Conservation (phyloP, 768 basidiomycete species). For the Mycena haematopus region DNA sequence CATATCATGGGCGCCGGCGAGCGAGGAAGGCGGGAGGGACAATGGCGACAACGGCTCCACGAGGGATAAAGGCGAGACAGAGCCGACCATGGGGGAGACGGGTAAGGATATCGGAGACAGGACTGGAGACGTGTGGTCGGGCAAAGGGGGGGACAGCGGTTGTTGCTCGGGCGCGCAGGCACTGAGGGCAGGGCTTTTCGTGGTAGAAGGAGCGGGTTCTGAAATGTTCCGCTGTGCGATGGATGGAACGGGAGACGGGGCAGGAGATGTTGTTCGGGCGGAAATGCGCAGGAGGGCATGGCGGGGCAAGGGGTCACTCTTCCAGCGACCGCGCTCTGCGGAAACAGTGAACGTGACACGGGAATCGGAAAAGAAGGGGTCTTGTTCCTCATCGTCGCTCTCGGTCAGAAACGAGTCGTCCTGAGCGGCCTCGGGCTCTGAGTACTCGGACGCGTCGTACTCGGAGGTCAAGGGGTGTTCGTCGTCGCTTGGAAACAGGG, state of each 20-base stretch:
- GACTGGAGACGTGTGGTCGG: constrained; percentile 46
- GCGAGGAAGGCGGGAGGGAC: constrained; percentile 25
- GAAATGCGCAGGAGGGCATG: constrained; percentile 40
- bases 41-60: constrained; percentile 25
- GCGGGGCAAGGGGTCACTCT: constrained; percentile 52
- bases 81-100: constrained; percentile 43
- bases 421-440: constrained; percentile 38
- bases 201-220: constrained; percentile 42
- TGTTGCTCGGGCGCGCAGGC: constrained; percentile 27
- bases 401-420: constrained; percentile 41
- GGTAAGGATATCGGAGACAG: constrained; percentile 49
- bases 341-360: constrained; percentile 58
- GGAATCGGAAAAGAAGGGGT: constrained; percentile 31
- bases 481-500: constrained; percentile 35
- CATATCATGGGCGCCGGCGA: constrained; percentile 28
- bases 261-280: constrained; percentile 40
- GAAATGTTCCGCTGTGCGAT: constrained; percentile 42
- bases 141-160: constrained; percentile 30
- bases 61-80: constrained; percentile 39
- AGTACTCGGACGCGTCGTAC: constrained; percentile 42
- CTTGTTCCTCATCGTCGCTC: constrained; percentile 43
- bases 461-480: constrained; percentile 41
- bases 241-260: constrained; percentile 36
- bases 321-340: constrained; percentile 66
- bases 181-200: constrained; percentile 23